Evolutionary conservation across 371 early-diverging fungal species (phyloP), one percentile per base, ranked within the genome.

Genomic region (Actinomucor elegans): DNA sequence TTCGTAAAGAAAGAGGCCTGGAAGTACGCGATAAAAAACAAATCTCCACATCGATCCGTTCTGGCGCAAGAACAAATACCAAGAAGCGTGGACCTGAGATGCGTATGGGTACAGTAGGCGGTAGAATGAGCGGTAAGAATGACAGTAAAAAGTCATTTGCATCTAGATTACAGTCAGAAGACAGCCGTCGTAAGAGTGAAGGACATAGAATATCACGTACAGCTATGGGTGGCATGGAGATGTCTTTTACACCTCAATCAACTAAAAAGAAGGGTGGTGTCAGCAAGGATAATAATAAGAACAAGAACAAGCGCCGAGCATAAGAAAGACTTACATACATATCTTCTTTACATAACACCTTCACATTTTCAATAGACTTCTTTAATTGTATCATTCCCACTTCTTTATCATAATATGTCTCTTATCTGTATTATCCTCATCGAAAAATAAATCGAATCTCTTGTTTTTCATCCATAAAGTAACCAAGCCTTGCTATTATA

Each of bases 191-290:
- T 28, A 55, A 54, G 40, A 61, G 47, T 32, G 66, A 73, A 23
- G 71, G 69, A 4, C 71, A 79, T 37, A 71, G 71, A 15, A 58
- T 80, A 40, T 78, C 85, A 34, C 80, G 85, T 26, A 80, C 85
- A 47, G 76, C 81, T 33, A 63, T 75, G 52, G 85, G 85, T 57
- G 85, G 83, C 29, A 81, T 82, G 81, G 85, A 84, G 51, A 84
- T 84, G 85, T 71, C 83, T 1, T 84, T 84, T 61, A 71, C 67
- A 63, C 65, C 75, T 29, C 40, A 50, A 31, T 50, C 51, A 9
- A 31, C 38, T 17, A 50, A 50, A 15, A 50, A 17, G 9, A 50
- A 40, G n/a, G 48, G 34, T 8, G 36, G 48, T 10, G n/a, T n/a
- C n/a, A 42, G 17, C 15, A 36, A 36, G 20, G 50, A 49, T 31